These are phyloP conservation scores for Eleusine indica DNA, from an alignment of 176 grass and related monocot genomes.

Conservation along the genomic window DNA sequence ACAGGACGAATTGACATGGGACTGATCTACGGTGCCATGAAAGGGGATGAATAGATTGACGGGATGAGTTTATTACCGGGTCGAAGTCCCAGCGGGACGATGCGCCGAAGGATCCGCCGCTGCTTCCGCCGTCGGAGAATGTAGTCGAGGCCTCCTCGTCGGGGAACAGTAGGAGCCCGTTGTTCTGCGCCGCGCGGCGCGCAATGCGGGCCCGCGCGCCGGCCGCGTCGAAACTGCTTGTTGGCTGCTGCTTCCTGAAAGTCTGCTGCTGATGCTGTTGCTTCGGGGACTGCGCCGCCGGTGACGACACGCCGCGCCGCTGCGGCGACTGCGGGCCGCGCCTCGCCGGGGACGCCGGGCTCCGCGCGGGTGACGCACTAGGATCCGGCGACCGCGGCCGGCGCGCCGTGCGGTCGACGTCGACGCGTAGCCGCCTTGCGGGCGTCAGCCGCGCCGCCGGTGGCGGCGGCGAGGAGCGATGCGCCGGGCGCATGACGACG, in stretches of 20 bases:
- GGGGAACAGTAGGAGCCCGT: background rate
- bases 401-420: background rate
- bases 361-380: slow-evolving; percentile 19
- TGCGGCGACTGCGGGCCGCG: slow-evolving; percentile 48
- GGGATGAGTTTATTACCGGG: slow-evolving; percentile 25
- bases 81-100: slow-evolving; percentile 61
- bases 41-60: too few relatives aligned
- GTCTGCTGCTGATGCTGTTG: slow-evolving; percentile 33
- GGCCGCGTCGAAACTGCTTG: slow-evolving; percentile 28
- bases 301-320: slow-evolving; percentile 38
- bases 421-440: background rate
- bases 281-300: slow-evolving; percentile 42
- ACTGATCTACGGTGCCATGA: too few relatives aligned
- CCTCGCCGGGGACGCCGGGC: slow-evolving; percentile 51
- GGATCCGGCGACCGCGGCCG: slow-evolving; percentile 43
- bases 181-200: slow-evolving; percentile 8
- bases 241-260: slow-evolving; percentile 4
- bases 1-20: too few relatives aligned
- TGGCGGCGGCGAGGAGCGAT: slow-evolving; percentile 26
- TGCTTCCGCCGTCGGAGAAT: slow-evolving; percentile 62
- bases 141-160: slow-evolving; percentile 70
- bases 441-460: background rate
- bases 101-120: slow-evolving; percentile 42
- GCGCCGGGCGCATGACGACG: slow-evolving; percentile 65
- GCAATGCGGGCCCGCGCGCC: slow-evolving; percentile 41